phyloP scores from a whole-genome alignment of 805 yeast species.

The Pichia gijzeniarum region DNA sequence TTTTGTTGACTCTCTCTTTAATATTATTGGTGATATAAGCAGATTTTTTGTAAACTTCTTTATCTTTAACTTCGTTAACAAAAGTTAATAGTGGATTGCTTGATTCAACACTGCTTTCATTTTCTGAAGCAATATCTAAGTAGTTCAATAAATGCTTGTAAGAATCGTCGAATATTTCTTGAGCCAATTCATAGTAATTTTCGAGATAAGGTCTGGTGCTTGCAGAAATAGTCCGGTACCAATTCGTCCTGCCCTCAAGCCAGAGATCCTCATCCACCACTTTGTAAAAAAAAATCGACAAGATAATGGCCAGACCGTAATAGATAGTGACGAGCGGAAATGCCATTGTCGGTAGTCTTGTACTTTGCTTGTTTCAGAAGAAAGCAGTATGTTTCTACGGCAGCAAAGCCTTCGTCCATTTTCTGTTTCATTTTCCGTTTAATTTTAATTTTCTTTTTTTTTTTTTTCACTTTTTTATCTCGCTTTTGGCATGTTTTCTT shows the following conservation, averaged over 20 bases:
- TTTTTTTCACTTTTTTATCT: too few relatives aligned
- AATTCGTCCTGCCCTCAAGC: conserved; percentile 3
- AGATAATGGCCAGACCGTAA: conserved; percentile 5
- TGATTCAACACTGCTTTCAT: too few relatives aligned
- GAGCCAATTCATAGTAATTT: neutral
- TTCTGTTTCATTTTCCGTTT: neutral
- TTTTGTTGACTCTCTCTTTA: too few relatives aligned
- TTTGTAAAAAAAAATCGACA: conserved; percentile 7
- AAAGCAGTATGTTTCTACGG: neutral
- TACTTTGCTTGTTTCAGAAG: neutral
- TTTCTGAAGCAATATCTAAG: too few relatives aligned
- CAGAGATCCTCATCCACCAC: neutral
- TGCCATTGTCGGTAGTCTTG: neutral
- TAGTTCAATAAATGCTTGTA: too few relatives aligned
- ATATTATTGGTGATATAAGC: too few relatives aligned
- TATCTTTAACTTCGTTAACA: too few relatives aligned
- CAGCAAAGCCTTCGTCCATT: too few relatives aligned
- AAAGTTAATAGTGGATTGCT: too few relatives aligned
- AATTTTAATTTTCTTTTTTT: neutral
- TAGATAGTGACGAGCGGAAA: conserved; percentile 4
- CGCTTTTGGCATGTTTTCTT: too few relatives aligned
- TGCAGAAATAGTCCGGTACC: conserved; percentile 1
- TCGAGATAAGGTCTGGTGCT: neutral
- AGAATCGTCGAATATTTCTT: neutral
- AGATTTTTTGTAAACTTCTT: too few relatives aligned